phyloP scores from a whole-genome alignment of 2,329 filamentous ascomycete genomes.

The Aplosporella prunicola region DNA sequence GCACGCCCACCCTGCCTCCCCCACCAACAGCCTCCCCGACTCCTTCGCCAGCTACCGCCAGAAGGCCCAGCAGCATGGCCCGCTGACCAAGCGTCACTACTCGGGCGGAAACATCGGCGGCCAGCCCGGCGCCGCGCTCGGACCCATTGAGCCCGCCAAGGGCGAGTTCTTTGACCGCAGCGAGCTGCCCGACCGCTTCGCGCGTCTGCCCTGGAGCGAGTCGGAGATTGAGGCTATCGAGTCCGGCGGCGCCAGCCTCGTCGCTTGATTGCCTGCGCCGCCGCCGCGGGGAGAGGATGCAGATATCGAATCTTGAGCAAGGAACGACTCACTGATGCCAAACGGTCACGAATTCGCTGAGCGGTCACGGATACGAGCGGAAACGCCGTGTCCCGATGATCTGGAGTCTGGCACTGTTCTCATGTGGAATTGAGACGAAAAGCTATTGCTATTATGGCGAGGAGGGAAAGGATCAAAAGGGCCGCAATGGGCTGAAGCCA shows the following conservation, averaged over 20 bases:
- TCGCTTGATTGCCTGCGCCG: conserved; percentile 32
- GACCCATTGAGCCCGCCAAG: conserved; percentile 57
- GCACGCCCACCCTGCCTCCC: conserved; percentile 63
- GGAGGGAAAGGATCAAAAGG: too few relatives aligned
- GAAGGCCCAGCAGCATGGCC: conserved; percentile 69
- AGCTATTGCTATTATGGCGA: too few relatives aligned
- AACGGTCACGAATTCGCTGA: too few relatives aligned
- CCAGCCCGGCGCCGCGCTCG: conserved; percentile 58
- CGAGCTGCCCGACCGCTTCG: conserved; percentile 79
- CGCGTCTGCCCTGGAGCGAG: conserved; percentile 59
- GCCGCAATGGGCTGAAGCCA: too few relatives aligned
- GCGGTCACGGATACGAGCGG: too few relatives aligned
- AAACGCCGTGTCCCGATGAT: too few relatives aligned
- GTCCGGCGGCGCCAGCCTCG: conserved; percentile 73
- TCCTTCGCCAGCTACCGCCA: conserved; percentile 70
- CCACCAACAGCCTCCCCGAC: conserved; percentile 53
- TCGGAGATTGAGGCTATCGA: conserved; percentile 94
- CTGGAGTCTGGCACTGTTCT: too few relatives aligned
- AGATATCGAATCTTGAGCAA: background rate
- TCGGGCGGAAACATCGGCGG: conserved; percentile 45
- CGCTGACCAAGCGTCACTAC: conserved; percentile 39
- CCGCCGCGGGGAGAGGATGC: background rate
- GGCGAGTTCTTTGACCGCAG: conserved; percentile 82
- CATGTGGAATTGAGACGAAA: too few relatives aligned
- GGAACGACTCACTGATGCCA: too few relatives aligned